Evolutionary conservation across 805 yeast genomes (phyloP), one percentile per base, ranked within the genome.

Genomic region (Lachancea lanzarotensis): DNA sequence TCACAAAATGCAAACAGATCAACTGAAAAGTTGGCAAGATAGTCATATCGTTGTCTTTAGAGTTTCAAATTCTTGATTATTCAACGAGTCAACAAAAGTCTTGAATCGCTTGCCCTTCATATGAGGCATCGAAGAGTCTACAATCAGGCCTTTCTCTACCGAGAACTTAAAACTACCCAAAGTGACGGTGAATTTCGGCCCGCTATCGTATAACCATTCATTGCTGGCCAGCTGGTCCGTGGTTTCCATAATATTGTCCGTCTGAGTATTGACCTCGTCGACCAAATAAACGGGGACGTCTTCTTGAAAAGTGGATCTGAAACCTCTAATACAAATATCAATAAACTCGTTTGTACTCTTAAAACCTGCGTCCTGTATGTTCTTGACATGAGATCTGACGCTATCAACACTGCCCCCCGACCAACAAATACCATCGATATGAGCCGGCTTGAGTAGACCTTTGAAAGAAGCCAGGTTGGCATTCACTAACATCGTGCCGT

Each of bases 401-500:
- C 96, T 86, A 27, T 76, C 79, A 1, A 91, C 87, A 9, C 82
- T 76, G 29, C 70, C 65, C 33, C 71, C 66, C 13, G 55, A 64
- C 44, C 79, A 64, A 16, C 62, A 69, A 1, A 82, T 69, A 1
- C 78, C 79, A 3, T 63, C 52, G 1, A 64, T 50, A 10, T 66
- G 63, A 35, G 71, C 73, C 13, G 81, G 68, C 30, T 74, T 72
- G 47, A 93, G 68, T 12, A 87, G 60, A n/a, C 76, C 69, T 1
- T 80, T 69, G 46, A 93, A 69, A 0, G 72, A 64, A n/a, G 70
- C 71, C 20, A 93, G 65, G 32, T 80, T 70, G 35, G 95, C 80
- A 44, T 76, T 67, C 19, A 93, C 68, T 7, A 93, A 70, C 96
- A 93, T 86, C 0, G 99, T 93, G 0, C 97, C 98, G 67, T 93